Evolutionary conservation across 495 filamentous ascomycete species (phyloP).

Genomic region (Hyaloscypha finlandica): DNA sequence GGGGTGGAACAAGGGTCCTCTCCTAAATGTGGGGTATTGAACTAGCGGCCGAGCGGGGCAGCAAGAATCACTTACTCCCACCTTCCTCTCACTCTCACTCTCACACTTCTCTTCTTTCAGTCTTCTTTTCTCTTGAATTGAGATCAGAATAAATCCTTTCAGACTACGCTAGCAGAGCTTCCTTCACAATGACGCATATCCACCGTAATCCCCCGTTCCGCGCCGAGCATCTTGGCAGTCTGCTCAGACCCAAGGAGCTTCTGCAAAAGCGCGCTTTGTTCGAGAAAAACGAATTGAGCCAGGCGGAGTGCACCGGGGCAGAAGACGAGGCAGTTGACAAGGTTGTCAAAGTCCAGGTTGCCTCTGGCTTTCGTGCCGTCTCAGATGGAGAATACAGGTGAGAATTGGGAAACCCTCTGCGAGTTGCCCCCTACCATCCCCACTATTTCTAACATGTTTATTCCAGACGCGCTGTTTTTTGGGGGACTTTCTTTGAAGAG

Average conservation of each 20-base stretch:
- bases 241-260: conserved; percentile 28
- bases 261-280: conserved; percentile 55
- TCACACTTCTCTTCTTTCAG: neutral
- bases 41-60: neutral
- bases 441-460: neutral
- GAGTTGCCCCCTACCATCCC: neutral
- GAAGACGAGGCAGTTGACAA: conserved; percentile 69
- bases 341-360: conserved; percentile 64
- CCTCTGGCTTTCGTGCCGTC: conserved; percentile 66
- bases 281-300: conserved; percentile 64
- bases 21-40: conserved; percentile 1
- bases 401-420: conserved; percentile 30
- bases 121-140: neutral
- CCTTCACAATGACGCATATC: conserved; percentile 12
- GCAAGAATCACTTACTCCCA: neutral
- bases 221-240: conserved; percentile 81
- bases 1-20: neutral
- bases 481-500: conserved; percentile 63
- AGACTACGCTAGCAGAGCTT: neutral
- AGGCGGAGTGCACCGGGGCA: conserved; percentile 49
- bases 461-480: conserved; percentile 24
- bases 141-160: neutral
- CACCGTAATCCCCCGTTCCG: conserved; percentile 66
- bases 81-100: neutral
- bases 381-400: conserved; percentile 78